Evolutionary conservation across 2,329 filamentous ascomycete species (phyloP).

Genomic region (Fusarium sulawesiense): DNA sequence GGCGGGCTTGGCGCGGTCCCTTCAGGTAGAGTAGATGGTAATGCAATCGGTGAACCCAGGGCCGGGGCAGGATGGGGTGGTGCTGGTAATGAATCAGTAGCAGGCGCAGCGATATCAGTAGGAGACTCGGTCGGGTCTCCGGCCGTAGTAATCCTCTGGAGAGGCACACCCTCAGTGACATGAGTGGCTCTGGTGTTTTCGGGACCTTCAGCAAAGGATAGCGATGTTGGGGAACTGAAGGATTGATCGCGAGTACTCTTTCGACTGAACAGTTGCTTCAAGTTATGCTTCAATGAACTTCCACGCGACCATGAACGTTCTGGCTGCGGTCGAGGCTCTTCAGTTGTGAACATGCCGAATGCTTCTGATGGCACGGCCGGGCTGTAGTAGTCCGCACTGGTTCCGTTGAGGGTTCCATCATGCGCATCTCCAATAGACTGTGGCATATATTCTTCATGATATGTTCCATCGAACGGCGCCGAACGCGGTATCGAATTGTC

Average conservation of each 20-base stretch:
- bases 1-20: constrained; percentile 42
- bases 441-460: constrained; percentile 46
- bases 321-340: constrained; percentile 40
- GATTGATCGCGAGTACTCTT: constrained; percentile 50
- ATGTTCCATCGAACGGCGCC: constrained; percentile 39
- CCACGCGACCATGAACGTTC: constrained; percentile 48
- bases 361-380: constrained; percentile 55
- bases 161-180: constrained; percentile 27
- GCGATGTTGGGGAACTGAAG: constrained; percentile 44
- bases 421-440: constrained; percentile 46
- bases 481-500: constrained; percentile 36
- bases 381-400: constrained; percentile 57
- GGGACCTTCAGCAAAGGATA: constrained; percentile 30
- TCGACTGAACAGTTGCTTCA: constrained; percentile 53
- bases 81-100: constrained; percentile 26
- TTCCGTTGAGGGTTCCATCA: constrained; percentile 50
- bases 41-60: constrained; percentile 41
- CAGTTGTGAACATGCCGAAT: constrained; percentile 53
- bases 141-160: constrained; percentile 42
- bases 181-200: constrained; percentile 18
- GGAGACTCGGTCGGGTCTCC: constrained; percentile 48
- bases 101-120: constrained; percentile 43
- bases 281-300: constrained; percentile 52
- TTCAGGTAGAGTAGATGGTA: constrained; percentile 31
- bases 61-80: constrained; percentile 24